phyloP scores from a whole-genome alignment of 768 basidiomycete genomes.

The Naganishia randhawae region DNA sequence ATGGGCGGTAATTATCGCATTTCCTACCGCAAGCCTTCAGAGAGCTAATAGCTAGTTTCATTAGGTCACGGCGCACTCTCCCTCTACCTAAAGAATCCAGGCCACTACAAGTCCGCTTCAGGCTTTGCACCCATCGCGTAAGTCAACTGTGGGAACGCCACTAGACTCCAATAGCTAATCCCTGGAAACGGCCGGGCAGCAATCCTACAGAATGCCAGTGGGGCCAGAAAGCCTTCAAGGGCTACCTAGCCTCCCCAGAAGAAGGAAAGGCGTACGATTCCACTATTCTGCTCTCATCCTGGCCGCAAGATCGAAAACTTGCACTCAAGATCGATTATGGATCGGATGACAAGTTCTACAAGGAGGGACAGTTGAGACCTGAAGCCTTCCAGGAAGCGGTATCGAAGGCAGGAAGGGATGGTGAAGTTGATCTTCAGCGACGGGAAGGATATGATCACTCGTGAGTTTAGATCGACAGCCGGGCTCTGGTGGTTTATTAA shows the following conservation, averaged over 20 bases:
- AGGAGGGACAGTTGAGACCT: slow-evolving; percentile 81
- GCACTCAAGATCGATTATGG: slow-evolving; percentile 80
- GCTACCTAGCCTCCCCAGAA: slow-evolving; percentile 65
- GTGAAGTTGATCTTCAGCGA: slow-evolving; percentile 69
- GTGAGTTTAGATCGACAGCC: slow-evolving; percentile 29
- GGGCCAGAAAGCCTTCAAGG: slow-evolving; percentile 86
- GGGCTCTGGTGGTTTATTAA: slow-evolving; percentile 21
- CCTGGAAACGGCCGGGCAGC: slow-evolving; percentile 48
- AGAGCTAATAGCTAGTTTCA: background rate
- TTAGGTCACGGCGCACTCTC: slow-evolving; percentile 86
- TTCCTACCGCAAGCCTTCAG: background rate
- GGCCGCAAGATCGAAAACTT: slow-evolving; percentile 53
- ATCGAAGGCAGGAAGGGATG: slow-evolving; percentile 67
- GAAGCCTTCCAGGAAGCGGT: slow-evolving; percentile 81
- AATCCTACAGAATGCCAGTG: slow-evolving; percentile 84
- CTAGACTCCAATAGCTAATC: background rate
- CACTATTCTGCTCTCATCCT: slow-evolving; percentile 65
- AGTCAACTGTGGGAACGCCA: slow-evolving; percentile 16
- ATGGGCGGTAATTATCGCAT: slow-evolving; percentile 58
- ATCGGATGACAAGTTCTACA: slow-evolving; percentile 69
- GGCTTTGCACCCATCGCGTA: slow-evolving; percentile 61
- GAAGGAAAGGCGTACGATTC: slow-evolving; percentile 83
- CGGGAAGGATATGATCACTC: slow-evolving; percentile 74
- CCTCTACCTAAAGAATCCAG: slow-evolving; percentile 72
- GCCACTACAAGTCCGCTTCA: slow-evolving; percentile 75